A percentile compares a stretch with the other conserved stretches of the same genome.
Conservation (phyloP, 768 basidiomycete species). For the Tephrocybe rancida region DNA sequence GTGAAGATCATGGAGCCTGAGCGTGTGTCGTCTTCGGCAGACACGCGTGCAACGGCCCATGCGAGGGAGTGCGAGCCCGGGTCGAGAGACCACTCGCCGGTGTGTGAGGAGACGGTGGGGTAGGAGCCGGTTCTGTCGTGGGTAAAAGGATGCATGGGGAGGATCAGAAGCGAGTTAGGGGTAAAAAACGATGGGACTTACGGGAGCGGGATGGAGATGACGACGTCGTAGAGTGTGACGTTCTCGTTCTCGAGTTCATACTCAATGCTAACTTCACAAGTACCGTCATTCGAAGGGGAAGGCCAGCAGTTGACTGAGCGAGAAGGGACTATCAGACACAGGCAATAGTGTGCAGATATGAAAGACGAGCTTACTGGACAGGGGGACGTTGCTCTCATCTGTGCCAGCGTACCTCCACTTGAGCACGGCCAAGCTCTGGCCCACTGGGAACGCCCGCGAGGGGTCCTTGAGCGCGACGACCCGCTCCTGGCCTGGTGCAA, state of each 20-base stretch:
- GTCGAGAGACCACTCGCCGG: constrained; percentile 84
- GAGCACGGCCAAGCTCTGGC: constrained; percentile 83
- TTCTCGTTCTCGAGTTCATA: constrained; percentile 92
- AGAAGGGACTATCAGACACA: background rate
- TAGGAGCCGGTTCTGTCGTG: constrained; percentile 75
- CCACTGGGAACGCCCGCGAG: constrained; percentile 82
- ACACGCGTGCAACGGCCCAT: constrained; percentile 80
- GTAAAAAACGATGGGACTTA: constrained; percentile 41
- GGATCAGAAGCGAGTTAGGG: background rate
- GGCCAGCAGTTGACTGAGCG: constrained; percentile 94
- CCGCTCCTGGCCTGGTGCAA: constrained; percentile 62
- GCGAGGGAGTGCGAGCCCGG: constrained; percentile 78
- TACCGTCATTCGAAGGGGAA: constrained; percentile 88
- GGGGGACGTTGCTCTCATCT: constrained; percentile 89
- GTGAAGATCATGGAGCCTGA: constrained; percentile 92
- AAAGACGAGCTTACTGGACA: constrained; percentile 74
- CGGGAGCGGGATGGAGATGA: constrained; percentile 94
- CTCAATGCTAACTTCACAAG: constrained; percentile 93
- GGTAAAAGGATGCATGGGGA: background rate
- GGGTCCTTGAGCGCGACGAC: constrained; percentile 84
- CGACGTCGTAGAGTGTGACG: constrained; percentile 79
- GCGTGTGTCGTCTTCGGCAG: constrained; percentile 55
- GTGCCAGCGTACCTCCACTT: constrained; percentile 92
- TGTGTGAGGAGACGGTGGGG: constrained; percentile 77
- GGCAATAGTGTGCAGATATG: background rate